Base-by-base conservation (phyloP, 441 rosid species). In the Pelargonium cotyledonis region DNA sequence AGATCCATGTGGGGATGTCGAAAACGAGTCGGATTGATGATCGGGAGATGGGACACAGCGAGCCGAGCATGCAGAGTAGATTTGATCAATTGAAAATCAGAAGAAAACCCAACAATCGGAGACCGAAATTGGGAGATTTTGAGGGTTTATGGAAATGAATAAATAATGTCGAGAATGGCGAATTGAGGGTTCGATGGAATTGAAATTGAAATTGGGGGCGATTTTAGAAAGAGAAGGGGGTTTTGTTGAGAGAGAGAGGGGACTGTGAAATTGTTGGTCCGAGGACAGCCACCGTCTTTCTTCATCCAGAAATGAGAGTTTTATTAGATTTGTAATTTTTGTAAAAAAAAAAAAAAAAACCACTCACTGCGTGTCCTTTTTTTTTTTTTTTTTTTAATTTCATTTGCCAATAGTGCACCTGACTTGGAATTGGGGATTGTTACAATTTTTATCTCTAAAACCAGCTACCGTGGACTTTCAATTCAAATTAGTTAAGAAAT, bases 211-310 rank as follows among this genome's bases (percentile, higher is more conserved):
- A 15, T 57, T 57, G 62, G 62, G 62, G 62, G 26, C 10, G 62
- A 57, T 57, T 57, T 7, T 57, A 57, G 62, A 57, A 29, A 57
- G 62, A 57, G 62, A 57, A 57, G 62, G 62, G 62, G 29, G 21
- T 49, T 49, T 12, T 49, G 6, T 12, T 5, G 43, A 40, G 43
- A 49, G 55, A 49, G 55, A 40, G 55, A 40, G 9, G 43, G 43
- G 43, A 40, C 60, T 53, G 58, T 51, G 60, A 53, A 53, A 53
- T 53, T 16, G 15, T 53, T 53, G 60, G 60, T 15, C 60, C 60
- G 60, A 53, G 60, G 60, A 53, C 60, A 53, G 18, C 18, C 60
- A 53, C 60, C 60, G 60, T 53, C 60, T 53, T 53, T 53, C 9
- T 53, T 53, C 21, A 21, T 15, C 60, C 60, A 15, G 21, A 53